phyloP scores from a whole-genome alignment of 306 rosid species.

The Fragaria iinumae region DNA sequence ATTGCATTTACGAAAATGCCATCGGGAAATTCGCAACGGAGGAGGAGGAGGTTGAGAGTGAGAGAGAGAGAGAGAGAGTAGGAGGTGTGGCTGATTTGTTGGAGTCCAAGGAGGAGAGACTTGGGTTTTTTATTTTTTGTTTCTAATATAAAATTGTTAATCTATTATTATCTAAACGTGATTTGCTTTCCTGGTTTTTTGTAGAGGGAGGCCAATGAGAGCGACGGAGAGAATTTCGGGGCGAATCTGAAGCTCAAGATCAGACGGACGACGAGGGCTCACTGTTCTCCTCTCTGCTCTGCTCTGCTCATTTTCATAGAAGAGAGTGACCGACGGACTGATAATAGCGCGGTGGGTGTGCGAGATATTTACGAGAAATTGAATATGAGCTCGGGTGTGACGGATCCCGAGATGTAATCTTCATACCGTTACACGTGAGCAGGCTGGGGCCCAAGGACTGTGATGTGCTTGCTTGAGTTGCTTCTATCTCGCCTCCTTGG shows the following conservation, averaged over 20 bases:
- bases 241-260: slow-evolving; percentile 2
- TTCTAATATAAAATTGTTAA: not conserved
- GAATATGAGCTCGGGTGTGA: not conserved
- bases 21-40: slow-evolving; percentile 8
- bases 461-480: too few species aligned
- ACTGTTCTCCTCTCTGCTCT: not conserved
- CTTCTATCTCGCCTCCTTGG: too few species aligned
- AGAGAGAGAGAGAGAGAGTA: not conserved
- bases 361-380: not conserved
- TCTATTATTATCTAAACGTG: not conserved
- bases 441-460: too few species aligned
- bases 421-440: too few species aligned
- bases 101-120: slow-evolving; percentile 5
- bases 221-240: slow-evolving; percentile 16
- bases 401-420: too few species aligned
- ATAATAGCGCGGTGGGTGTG: not conserved
- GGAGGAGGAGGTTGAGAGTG: not conserved
- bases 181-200: not conserved
- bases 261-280: not conserved
- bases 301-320: not conserved
- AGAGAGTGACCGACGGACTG: not conserved
- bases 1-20: slow-evolving; percentile 41
- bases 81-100: not conserved
- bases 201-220: slow-evolving; percentile 4
- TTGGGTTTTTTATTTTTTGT: not conserved